Conservation (phyloP, 305 asterid genomes). For the Ruellia speciosa region DNA sequence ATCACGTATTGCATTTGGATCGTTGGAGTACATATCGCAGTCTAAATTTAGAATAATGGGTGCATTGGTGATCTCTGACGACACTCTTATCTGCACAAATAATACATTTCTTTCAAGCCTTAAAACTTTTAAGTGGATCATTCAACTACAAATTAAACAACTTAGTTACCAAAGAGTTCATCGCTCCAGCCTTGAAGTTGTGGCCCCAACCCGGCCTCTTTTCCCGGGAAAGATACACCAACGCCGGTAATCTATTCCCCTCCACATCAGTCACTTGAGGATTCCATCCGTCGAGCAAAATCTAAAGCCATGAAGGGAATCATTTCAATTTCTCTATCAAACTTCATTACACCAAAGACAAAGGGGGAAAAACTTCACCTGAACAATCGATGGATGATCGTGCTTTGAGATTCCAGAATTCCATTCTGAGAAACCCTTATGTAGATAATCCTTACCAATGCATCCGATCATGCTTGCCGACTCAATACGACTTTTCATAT, state of each 20-base stretch:
- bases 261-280: slow-evolving; percentile 32
- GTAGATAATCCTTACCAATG: neutral
- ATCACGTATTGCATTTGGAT: slow-evolving; percentile 52
- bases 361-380: neutral
- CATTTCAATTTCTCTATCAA: neutral
- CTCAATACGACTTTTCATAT: neutral
- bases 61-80: slow-evolving; percentile 63
- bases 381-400: slow-evolving; percentile 2
- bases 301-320: slow-evolving; percentile 22
- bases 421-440: slow-evolving; percentile 1
- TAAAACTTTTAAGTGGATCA: too few species aligned
- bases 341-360: neutral
- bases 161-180: slow-evolving; percentile 64
- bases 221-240: slow-evolving; percentile 51
- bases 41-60: slow-evolving; percentile 75
- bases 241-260: slow-evolving; percentile 49
- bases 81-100: slow-evolving; percentile 51
- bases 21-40: slow-evolving; percentile 82
- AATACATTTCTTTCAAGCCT: too few species aligned
- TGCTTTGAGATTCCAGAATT: neutral
- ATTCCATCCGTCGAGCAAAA: slow-evolving; percentile 53
- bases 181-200: slow-evolving; percentile 27
- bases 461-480: neutral
- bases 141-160: neutral
- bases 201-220: slow-evolving; percentile 3